A percentile compares a stretch with the other conserved stretches of the same genome.
Evolutionary conservation across 805 yeast genomes (phyloP).

Genomic region (Hanseniaspora vineae): DNA sequence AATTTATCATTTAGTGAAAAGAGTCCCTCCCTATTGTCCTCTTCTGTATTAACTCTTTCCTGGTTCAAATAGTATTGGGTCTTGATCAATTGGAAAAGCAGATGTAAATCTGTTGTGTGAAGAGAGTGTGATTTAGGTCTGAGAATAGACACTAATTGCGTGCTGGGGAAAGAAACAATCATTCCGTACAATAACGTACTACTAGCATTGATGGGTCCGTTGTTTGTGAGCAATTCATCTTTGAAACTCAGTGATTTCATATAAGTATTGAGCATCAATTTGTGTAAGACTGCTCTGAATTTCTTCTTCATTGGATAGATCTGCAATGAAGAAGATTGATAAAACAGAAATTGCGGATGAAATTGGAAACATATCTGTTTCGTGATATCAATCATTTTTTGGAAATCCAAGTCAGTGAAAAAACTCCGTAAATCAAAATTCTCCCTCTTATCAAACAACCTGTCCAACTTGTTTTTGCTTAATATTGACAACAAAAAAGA

Average conservation of each 20-base stretch:
- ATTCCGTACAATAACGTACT: conserved; percentile 52
- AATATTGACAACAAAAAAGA: conserved; percentile 71
- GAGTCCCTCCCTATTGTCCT: conserved; percentile 24
- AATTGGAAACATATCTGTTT: conserved; percentile 34
- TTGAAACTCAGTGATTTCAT: neutral
- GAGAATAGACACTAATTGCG: conserved; percentile 48
- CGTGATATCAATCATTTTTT: conserved; percentile 55
- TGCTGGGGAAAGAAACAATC: conserved; percentile 48
- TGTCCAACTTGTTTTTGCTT: conserved; percentile 64
- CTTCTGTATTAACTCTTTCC: conserved; percentile 8
- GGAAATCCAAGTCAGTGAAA: conserved; percentile 61
- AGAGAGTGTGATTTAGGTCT: conserved; percentile 69
- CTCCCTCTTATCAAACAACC: conserved; percentile 55
- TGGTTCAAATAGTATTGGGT: conserved; percentile 11
- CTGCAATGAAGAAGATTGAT: conserved; percentile 41
- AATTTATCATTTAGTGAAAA: neutral
- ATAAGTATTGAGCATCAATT: conserved; percentile 13
- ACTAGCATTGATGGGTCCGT: too few species aligned
- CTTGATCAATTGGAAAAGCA: conserved; percentile 56
- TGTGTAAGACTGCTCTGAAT: conserved; percentile 38
- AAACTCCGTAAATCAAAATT: conserved; percentile 73
- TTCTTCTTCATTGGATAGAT: conserved; percentile 46
- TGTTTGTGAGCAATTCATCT: too few species aligned
- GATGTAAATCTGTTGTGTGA: conserved; percentile 69
- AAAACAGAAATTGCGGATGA: conserved; percentile 44